Percentiles rank a stretch among this genome's conserved stretches.
Evolutionary conservation across 768 basidiomycete species (phyloP).

Genomic region (Galerina sulciceps): DNA sequence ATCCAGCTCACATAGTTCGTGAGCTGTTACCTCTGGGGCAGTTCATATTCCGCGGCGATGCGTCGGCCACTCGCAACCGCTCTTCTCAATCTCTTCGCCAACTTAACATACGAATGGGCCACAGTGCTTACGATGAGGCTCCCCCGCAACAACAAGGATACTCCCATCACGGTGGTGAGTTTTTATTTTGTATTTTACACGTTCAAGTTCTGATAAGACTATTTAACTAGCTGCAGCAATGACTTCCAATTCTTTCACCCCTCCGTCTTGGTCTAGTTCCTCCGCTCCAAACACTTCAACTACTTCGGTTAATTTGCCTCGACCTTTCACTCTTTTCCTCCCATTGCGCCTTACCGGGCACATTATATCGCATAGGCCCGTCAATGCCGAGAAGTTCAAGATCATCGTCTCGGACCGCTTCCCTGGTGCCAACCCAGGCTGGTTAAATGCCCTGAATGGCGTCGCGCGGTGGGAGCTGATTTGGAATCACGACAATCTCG

Average conservation of each 20-base stretch:
- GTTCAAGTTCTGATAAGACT: too few species aligned
- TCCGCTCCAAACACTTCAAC: too few species aligned
- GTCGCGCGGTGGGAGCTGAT: neutral
- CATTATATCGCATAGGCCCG: too few species aligned
- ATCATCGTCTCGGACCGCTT: neutral
- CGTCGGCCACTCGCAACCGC: conserved; percentile 2
- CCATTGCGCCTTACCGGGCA: too few species aligned
- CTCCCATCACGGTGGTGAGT: neutral
- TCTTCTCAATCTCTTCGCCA: conserved; percentile 1
- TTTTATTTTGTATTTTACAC: neutral
- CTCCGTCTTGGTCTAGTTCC: too few species aligned
- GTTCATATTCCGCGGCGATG: too few species aligned
- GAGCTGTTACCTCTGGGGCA: neutral
- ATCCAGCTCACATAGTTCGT: neutral
- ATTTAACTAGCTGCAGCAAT: too few species aligned
- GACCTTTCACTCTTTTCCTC: too few species aligned
- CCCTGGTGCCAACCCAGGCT: neutral
- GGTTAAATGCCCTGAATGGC: neutral
- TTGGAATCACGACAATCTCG: neutral
- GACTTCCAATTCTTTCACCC: too few species aligned
- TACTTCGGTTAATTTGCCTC: too few species aligned
- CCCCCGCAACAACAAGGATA: neutral
- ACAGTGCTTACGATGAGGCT: neutral
- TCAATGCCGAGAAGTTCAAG: neutral
- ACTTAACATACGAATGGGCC: neutral